Evolutionary conservation across 2,329 filamentous ascomycete species (phyloP), one percentile per base, ranked within the genome.

Genomic region (Stagonosporopsis chrysanthemi): DNA sequence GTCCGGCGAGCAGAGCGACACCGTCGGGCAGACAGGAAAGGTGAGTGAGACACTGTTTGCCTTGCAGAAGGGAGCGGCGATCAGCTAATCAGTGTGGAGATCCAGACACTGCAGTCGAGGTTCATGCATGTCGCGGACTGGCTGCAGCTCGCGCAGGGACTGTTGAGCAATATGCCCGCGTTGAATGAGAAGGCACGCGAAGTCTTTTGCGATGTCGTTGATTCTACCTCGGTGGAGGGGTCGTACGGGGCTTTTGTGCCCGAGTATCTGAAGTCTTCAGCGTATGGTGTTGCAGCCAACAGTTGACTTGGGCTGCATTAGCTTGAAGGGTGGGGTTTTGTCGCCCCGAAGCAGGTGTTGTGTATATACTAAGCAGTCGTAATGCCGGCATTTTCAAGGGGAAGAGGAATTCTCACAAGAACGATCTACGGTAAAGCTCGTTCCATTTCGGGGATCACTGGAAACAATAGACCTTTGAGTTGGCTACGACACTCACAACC

Each of bases 101-200:
- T 38, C 8, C 29, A 29, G n/a, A 12, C 17, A 53, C 19, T 53
- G 5, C 39, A 23, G 6, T 26, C 17, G 12, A 53, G 36, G 33
- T 31, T 53, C 11, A 19, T 31, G 6, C 31, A 38, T 2, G 50
- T 46, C 22, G 31, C 50, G n/a, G 50, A 53, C 41, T 53, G 50
- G 50, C 26, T 53, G 31, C 31, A 45, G 36, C 40, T 53, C 33
- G 50, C 50, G 33, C 28, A 53, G 15, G 40, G 50, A 11, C 31
- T 53, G n/a, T 39, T 53, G 12, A 45, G 41, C 33, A 46, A 53
- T 17, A n/a, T 53, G 9, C 29, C 40, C 11, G 22, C n/a, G 15
- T 22, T 31, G 24, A 4, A 15, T 2, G n/a, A 19, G 41, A 36
- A 45, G 17, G 50, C 50, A 15, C 28, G 23, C 14, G 50, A 53